Evolutionary conservation across 2,329 filamentous ascomycete species (phyloP), one percentile per base, ranked within the genome.

Genomic region (Nemania bipapillata): DNA sequence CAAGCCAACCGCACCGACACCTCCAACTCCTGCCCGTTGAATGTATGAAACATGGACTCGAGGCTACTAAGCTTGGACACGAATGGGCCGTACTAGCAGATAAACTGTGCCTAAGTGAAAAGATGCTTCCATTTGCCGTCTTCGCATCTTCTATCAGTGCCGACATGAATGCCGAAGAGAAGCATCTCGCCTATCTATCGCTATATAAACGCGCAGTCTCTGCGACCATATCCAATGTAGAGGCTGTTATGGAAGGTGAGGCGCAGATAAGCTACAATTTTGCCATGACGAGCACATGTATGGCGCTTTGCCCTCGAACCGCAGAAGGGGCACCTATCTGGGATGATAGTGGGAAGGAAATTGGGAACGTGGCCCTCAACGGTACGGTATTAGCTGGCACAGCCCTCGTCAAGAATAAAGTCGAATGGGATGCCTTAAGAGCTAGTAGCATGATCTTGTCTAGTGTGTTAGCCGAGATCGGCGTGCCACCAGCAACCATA

Each of bases 1-100:
- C 91, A 1, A 91, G 89, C 71, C 91, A 93, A 77, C 86, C 90
- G 12, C 91, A 93, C 75, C 80, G 91, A 3, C 91, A 93, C 74
- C 78, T 93, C 28, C 91, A 93, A 77, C 84, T 93, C n/a, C 79
- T 93, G 3, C 90, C 90, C 0, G 83, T 92, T 0, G 83, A 86
- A 7, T 80, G 83, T 20, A 92, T 93, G 90, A 83, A 80, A 40
- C 83, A 85, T 12, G 88, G 87, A 0, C 72, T 89, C 5, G 78
- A 77, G 0, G 58, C 70, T 11, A 68, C 74, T 4, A 68, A 69
- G 1, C 68, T 69, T 2, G 76, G 74, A 2, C 63, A 32, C 2
- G 74, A 71, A n/a, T 90, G 88, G 88, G 71, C 72, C 9, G 79
- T 88, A 1, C 77, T 90, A 17, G 84, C 82, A 0, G 82, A 86